phyloP scores from a whole-genome alignment of 2,329 filamentous ascomycete species.

The Dichotomopilus funicola region DNA sequence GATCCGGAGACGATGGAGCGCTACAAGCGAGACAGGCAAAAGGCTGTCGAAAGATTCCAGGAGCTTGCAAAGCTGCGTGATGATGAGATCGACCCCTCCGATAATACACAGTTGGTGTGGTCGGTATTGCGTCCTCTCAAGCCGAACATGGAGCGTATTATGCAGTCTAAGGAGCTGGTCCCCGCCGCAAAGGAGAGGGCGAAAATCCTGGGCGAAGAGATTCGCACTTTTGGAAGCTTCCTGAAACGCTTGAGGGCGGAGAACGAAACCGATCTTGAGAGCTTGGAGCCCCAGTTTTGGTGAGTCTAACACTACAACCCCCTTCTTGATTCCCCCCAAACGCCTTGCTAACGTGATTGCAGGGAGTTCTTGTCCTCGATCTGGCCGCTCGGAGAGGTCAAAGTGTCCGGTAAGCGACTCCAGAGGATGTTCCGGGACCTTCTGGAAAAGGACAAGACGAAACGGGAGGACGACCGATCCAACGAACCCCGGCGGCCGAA shows the following conservation, averaged over 20 bases:
- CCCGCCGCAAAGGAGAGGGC: conserved; percentile 30
- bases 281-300: conserved; percentile 34
- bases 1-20: conserved; percentile 32
- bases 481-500: conserved; percentile 21
- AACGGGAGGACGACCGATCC: conserved; percentile 23
- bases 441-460: conserved; percentile 28
- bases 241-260: conserved; percentile 29
- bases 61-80: conserved; percentile 33
- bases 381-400: conserved; percentile 34
- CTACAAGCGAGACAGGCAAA: conserved; percentile 29
- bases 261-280: conserved; percentile 29
- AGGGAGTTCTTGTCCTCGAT: conserved; percentile 36
- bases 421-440: conserved; percentile 33
- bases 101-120: conserved; percentile 34
- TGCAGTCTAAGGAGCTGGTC: conserved; percentile 31
- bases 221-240: conserved; percentile 32
- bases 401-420: conserved; percentile 32
- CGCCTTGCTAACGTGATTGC: conserved; percentile 16
- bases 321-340: background rate
- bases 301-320: conserved; percentile 15
- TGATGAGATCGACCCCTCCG: conserved; percentile 29
- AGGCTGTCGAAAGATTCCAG: conserved; percentile 33
- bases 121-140: conserved; percentile 34
- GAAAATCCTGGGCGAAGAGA: conserved; percentile 33
- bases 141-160: conserved; percentile 33